Conservation (phyloP, 441 rosid species). For the Gossypium davidsonii region DNA sequence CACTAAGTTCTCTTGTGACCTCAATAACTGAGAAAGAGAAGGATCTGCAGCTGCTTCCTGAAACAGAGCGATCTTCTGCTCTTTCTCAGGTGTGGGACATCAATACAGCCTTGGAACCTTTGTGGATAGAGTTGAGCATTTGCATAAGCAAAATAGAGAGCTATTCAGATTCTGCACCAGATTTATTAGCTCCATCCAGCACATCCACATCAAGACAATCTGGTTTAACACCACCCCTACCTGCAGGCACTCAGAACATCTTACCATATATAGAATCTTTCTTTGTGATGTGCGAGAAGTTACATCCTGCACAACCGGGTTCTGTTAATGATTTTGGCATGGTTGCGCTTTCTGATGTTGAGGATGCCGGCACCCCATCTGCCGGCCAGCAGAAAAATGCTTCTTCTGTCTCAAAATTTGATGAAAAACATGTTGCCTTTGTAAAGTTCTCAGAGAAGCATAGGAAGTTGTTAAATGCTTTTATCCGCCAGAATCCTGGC, state of each 20-base stretch:
- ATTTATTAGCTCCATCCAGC: constrained; percentile 31
- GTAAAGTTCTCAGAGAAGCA: constrained; percentile 88
- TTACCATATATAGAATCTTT: constrained; percentile 91
- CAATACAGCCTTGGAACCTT: constrained; percentile 72
- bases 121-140: constrained; percentile 78
- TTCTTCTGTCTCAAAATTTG: constrained; percentile 48
- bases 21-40: constrained; percentile 57
- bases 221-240: constrained; percentile 69
- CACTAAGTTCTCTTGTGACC: constrained; percentile 71
- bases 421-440: constrained; percentile 75
- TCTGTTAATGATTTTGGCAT: constrained; percentile 47
- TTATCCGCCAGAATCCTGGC: constrained; percentile 90
- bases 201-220: constrained; percentile 47
- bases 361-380: constrained; percentile 46
- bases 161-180: constrained; percentile 61
- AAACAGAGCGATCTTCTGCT: constrained; percentile 51
- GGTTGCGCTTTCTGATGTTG: constrained; percentile 50
- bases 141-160: constrained; percentile 89
- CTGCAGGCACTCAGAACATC: constrained; percentile 93
- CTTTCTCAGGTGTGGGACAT: constrained; percentile 67
- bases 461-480: constrained; percentile 80
- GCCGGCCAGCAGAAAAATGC: constrained; percentile 45
- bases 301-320: constrained; percentile 73
- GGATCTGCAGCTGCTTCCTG: constrained; percentile 41
- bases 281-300: constrained; percentile 79